A percentile compares a stretch with the other conserved stretches of the same genome.
phyloP scores from a whole-genome alignment of 2,329 filamentous ascomycete species.

The Trichoderma pleuroti region DNA sequence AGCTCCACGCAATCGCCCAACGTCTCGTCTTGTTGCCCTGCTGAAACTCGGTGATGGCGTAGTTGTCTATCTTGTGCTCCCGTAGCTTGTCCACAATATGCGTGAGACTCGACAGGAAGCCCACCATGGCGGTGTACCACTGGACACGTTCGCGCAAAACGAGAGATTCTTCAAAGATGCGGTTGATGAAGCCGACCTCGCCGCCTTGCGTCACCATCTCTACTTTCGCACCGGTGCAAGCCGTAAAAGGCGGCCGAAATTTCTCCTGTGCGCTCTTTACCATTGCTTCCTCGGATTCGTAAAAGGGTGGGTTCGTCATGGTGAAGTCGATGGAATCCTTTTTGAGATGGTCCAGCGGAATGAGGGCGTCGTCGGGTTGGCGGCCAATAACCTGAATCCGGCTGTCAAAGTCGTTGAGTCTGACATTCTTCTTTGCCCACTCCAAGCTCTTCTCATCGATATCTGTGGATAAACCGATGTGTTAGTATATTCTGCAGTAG shows the following conservation, averaged over 20 bases:
- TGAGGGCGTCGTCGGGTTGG: constrained; percentile 48
- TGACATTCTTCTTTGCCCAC: constrained; percentile 65
- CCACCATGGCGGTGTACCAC: constrained; percentile 93
- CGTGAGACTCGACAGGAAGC: constrained; percentile 69
- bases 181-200: constrained; percentile 69
- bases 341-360: constrained; percentile 58
- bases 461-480: constrained; percentile 46
- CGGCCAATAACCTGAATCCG: constrained; percentile 64
- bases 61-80: constrained; percentile 64
- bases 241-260: constrained; percentile 62
- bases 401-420: constrained; percentile 58
- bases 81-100: constrained; percentile 58
- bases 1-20: constrained; percentile 91
- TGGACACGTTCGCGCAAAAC: constrained; percentile 57
- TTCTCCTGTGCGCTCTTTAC: constrained; percentile 62
- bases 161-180: constrained; percentile 69
- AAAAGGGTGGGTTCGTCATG: constrained; percentile 96
- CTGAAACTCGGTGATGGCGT: constrained; percentile 74
- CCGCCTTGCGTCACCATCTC: constrained; percentile 87
- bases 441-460: constrained; percentile 68
- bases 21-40: constrained; percentile 75
- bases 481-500: not conserved
- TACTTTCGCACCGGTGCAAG: constrained; percentile 69
- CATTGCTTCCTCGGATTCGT: constrained; percentile 70
- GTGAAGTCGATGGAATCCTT: constrained; percentile 66